These are phyloP conservation scores for Amphicarpaea edgeworthii DNA, from an alignment of 306 rosid species.

Conservation along the genomic window DNA sequence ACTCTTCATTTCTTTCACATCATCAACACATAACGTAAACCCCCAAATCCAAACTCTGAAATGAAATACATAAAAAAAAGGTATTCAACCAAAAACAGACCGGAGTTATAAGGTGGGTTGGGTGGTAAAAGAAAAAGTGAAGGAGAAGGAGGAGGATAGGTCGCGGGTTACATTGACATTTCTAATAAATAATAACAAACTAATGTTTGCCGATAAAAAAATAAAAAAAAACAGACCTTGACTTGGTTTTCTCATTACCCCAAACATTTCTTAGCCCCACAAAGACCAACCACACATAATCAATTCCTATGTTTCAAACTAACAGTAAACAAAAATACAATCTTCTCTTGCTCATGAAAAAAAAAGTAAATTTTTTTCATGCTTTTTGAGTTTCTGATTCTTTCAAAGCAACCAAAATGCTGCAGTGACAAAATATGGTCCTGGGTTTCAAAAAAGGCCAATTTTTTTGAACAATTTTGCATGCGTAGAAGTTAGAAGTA, in stretches of 20 bases:
- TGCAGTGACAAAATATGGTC: conserved; percentile 13
- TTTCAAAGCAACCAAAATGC: conserved; percentile 20
- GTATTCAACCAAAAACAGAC: not conserved
- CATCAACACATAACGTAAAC: not conserved
- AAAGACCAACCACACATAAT: not conserved
- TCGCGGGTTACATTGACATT: too few species aligned
- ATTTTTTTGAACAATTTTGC: too few species aligned
- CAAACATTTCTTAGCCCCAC: conserved; percentile 18
- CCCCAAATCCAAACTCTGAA: not conserved
- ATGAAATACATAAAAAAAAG: not conserved
- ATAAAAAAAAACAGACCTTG: conserved; percentile 2
- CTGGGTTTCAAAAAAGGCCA: not conserved
- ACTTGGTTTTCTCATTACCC: not conserved
- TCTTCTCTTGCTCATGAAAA: not conserved
- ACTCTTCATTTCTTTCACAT: not conserved
- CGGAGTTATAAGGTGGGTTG: too few species aligned
- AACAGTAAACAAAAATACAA: not conserved
- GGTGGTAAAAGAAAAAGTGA: too few species aligned
- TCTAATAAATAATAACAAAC: too few species aligned
- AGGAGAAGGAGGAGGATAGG: too few species aligned
- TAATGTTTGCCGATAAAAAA: too few species aligned
- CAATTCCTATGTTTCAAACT: not conserved
- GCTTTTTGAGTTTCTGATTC: not conserved
- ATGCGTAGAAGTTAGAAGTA: too few species aligned
- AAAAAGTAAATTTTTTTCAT: not conserved